Evolutionary conservation across 768 basidiomycete genomes (phyloP).

Genomic region (Mycena metata): DNA sequence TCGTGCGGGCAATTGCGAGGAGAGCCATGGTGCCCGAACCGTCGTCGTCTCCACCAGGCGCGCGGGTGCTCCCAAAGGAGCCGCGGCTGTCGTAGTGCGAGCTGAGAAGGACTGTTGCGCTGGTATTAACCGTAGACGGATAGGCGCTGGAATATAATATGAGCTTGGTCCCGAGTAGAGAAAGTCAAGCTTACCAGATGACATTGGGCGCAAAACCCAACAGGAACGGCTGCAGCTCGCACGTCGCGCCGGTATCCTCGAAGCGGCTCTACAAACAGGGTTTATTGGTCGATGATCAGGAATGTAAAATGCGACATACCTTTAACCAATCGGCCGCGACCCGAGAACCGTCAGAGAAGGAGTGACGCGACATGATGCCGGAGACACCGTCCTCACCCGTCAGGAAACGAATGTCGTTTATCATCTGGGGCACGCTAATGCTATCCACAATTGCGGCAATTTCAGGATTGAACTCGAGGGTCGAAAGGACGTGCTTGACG

Average conservation of each 20-base stretch:
- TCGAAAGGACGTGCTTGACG: slow-evolving; percentile 68
- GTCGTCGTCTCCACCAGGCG: slow-evolving; percentile 69
- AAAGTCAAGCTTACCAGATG: slow-evolving; percentile 70
- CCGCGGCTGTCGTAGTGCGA: slow-evolving; percentile 95
- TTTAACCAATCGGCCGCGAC: slow-evolving; percentile 84
- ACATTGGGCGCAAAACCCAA: slow-evolving; percentile 88
- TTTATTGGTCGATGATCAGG: background rate
- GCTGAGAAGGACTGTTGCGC: slow-evolving; percentile 78
- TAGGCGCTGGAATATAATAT: slow-evolving; percentile 64
- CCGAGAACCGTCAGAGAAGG: slow-evolving; percentile 76
- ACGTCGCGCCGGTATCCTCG: slow-evolving; percentile 81
- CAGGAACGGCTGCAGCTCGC: slow-evolving; percentile 76
- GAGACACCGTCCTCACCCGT: slow-evolving; percentile 87
- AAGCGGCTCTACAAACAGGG: slow-evolving; percentile 54
- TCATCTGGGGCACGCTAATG: slow-evolving; percentile 75
- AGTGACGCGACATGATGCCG: slow-evolving; percentile 84
- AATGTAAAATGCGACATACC: slow-evolving; percentile 34
- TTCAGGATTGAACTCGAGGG: slow-evolving; percentile 76
- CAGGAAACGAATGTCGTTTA: slow-evolving; percentile 81
- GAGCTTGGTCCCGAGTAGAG: background rate
- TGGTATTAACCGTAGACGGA: slow-evolving; percentile 64
- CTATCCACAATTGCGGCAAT: slow-evolving; percentile 78
- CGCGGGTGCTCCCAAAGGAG: slow-evolving; percentile 82
- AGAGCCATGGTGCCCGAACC: slow-evolving; percentile 75
- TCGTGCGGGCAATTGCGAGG: slow-evolving; percentile 84